Conservation (phyloP, 148 eudicot species). For the Vaccinium corymbosum region DNA sequence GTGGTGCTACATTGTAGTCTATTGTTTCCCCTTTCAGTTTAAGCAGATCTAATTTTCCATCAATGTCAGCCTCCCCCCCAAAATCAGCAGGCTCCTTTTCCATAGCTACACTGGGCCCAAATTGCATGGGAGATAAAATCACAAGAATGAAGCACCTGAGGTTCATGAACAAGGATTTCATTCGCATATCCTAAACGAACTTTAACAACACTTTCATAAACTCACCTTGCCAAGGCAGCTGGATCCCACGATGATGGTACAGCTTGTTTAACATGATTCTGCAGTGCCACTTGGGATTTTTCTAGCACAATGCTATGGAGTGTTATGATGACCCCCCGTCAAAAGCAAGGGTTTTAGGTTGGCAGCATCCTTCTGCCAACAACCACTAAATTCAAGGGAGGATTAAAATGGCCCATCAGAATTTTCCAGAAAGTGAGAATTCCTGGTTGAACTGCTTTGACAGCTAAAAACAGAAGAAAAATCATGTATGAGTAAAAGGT, state of each 20-base stretch:
- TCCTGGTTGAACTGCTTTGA: slow-evolving; percentile 55
- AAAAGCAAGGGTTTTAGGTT: slow-evolving; percentile 45
- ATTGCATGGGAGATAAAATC: too few relatives aligned
- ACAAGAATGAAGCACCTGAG: not conserved
- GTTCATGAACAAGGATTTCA: not conserved
- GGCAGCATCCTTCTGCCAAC: slow-evolving; percentile 63
- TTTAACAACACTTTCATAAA: not conserved
- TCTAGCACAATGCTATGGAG: slow-evolving; percentile 42
- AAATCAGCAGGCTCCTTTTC: too few relatives aligned
- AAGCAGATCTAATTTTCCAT: too few relatives aligned
- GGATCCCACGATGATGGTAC: slow-evolving; percentile 61
- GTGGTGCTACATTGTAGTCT: too few relatives aligned
- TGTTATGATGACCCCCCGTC: slow-evolving; percentile 45
- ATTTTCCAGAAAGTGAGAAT: slow-evolving; percentile 44
- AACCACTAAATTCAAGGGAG: slow-evolving; percentile 43
- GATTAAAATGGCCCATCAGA: slow-evolving; percentile 50
- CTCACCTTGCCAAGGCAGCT: slow-evolving; percentile 47
- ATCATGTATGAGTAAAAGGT: slow-evolving; percentile 11
- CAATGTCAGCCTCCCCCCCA: too few relatives aligned
- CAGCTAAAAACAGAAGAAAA: slow-evolving; percentile 30
- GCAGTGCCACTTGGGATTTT: slow-evolving; percentile 38
- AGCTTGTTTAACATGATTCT: slow-evolving; percentile 40
- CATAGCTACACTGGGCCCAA: too few relatives aligned
- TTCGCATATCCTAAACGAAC: not conserved
- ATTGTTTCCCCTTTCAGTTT: too few relatives aligned